Evolutionary conservation across 2,329 filamentous ascomycete species (phyloP).

Genomic region (Fusarium pseudograminearum): DNA sequence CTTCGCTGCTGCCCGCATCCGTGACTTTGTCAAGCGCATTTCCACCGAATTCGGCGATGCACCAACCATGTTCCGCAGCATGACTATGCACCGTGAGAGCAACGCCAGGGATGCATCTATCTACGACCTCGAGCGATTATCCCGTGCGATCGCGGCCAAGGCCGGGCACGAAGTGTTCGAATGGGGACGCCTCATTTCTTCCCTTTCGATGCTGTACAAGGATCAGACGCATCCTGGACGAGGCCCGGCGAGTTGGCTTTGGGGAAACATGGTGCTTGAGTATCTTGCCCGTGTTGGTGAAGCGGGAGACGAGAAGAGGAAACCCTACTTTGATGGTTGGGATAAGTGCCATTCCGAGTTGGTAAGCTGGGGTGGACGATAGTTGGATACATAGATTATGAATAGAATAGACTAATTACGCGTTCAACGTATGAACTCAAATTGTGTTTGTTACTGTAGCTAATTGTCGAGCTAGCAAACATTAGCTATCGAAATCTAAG

Average conservation of each 20-base stretch:
- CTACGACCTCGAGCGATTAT: conserved; percentile 35
- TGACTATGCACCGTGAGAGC: conserved; percentile 37
- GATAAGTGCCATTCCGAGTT: conserved; percentile 33
- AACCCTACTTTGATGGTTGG: conserved; percentile 38
- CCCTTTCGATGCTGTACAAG: conserved; percentile 40
- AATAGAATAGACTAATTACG: conserved; percentile 20
- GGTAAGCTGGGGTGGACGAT: conserved; percentile 35
- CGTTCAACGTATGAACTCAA: neutral
- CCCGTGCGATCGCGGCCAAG: conserved; percentile 34
- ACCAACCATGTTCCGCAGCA: conserved; percentile 32
- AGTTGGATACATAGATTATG: neutral
- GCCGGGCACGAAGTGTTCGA: conserved; percentile 38
- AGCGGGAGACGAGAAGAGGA: conserved; percentile 21
- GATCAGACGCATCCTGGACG: conserved; percentile 39
- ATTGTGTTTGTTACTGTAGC: no score
- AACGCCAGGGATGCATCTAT: conserved; percentile 28
- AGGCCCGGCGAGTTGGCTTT: conserved; percentile 41
- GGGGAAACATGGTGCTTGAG: conserved; percentile 40
- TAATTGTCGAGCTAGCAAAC: neutral
- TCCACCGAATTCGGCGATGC: conserved; percentile 20
- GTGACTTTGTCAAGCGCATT: conserved; percentile 27
- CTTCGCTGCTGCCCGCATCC: conserved; percentile 28
- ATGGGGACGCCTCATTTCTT: conserved; percentile 34
- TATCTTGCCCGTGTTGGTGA: conserved; percentile 33
- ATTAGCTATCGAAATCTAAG: accelerated